Base-by-base conservation (phyloP, 805 yeast genomes). In the Kodamaea restingae region DNA sequence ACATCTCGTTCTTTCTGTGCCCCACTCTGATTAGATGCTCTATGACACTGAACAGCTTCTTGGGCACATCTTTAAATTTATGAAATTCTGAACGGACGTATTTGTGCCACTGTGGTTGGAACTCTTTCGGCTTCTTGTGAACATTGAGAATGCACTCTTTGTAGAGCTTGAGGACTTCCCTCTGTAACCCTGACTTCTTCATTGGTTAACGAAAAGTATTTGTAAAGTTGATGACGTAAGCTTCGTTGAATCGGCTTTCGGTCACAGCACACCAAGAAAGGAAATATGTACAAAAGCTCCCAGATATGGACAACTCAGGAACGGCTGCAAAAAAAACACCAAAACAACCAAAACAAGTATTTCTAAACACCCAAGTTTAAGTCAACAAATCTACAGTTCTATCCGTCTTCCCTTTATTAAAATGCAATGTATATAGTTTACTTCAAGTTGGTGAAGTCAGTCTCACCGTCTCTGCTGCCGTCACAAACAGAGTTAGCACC, bases 11-110 rank as follows among this genome's bases (percentile, higher is more conserved):
- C 51, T 84, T 70, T 53, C 81, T 78, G 45, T 75, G 70, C 3
- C 98, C 98, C 3, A 75, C 71, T 42, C 98, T 69, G 29, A 90
- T 60, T 27, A 91, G 67, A 60, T 90, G 88, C 56, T 90, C 98
- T 32, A 90, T 79, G 1, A 95, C 84, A 32, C 82, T 71, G 57
- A 90, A 90, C 48, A 87, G 95, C 49, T 85, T 82, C 57, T 84
- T 81, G 26, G 84, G 78, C 8, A 90, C 61, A 21, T 57, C 50
- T 36, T 68, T 63, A 55, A 80, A 68, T 49, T 78, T 78, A 11
- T 54, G 63, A 57, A 90, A 91, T 54, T 87, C 91, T n/a, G 49
- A 48, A 37, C 81, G 72, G 3, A 78, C 60, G 52, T 68, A 84
- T 2, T 14, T 24, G 15, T 55, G 53, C 74, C 74, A 68, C 42